Base-by-base conservation (phyloP, 257 asterid genomes). In the Solanum habrochaites region DNA sequence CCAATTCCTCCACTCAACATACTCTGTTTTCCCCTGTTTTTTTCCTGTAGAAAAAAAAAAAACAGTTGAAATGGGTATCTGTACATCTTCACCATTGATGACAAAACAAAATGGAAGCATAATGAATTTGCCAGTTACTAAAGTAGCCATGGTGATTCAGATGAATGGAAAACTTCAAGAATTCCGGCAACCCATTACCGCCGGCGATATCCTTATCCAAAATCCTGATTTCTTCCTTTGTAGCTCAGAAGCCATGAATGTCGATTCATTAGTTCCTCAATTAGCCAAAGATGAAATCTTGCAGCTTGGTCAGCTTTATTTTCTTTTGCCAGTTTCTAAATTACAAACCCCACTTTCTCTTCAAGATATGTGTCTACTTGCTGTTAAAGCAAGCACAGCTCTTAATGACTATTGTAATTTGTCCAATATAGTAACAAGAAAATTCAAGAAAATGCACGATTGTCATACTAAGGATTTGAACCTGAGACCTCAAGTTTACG, bases 191-290 rank as follows among this genome's bases (percentile, higher is more conserved):
- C 91, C 90, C 6, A 67, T 71, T 2, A 89, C 86, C n/a, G 85
- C 90, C 32, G 82, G 88, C 12, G 83, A 66, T 7, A 43, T 91
- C 31, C 31, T 86, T 37, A 25, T 35, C 25, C 75, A 56, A 21
- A 85, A 85, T 20, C 82, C 89, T 7, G 75, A 81, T 64, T 71
- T 62, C 40, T 89, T 91, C 80, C 47, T 91, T 39, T 91, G 91
- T 69, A 89, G 88, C 89, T 88, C 93, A 4, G 93, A 91, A 32
- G 88, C 87, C 20, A 89, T 91, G 91, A 89, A 85, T 31, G 87
- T 91, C 9, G 85, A 88, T 7, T 87, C 86, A 14, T 35, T 83
- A 11, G 88, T 88, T 27, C 62, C 86, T 1, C 89, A 85, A 64
- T n/a, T 91, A 2, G 66, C 52, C 4, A 83, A 56, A 66, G 87